Evolutionary conservation across 2,329 filamentous ascomycete species (phyloP).

Genomic region (Endoconidiophora laricicola): DNA sequence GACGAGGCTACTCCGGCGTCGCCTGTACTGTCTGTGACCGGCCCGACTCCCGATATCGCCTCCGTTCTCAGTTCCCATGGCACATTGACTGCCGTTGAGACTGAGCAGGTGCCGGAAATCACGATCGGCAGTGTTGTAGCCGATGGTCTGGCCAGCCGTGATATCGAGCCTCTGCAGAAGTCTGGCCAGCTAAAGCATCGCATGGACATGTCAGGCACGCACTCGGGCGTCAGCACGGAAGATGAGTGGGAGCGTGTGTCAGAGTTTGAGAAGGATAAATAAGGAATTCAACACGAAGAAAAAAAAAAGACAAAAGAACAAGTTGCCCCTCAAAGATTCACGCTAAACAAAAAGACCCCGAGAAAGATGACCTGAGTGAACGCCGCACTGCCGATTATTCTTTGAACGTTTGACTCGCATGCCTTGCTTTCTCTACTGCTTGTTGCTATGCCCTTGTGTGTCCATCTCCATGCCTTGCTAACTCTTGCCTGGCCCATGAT

Average conservation of each 20-base stretch:
- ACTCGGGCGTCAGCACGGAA: constrained; percentile 59
- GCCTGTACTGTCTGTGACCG: no score
- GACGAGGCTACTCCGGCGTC: constrained; percentile 23
- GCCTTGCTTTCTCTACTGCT: no score
- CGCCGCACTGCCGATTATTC: no score
- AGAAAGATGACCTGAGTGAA: no score
- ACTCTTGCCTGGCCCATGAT: no score
- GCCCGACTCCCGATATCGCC: constrained; percentile 11
- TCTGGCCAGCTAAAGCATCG: constrained; percentile 34
- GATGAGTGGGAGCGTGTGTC: constrained; percentile 97
- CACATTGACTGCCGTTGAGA: constrained; percentile 10
- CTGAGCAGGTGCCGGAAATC: constrained; percentile 6
- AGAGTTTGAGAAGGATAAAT: constrained; percentile 47
- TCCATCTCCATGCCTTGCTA: no score
- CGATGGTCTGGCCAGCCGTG: constrained; percentile 19
- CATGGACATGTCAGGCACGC: constrained; percentile 25
- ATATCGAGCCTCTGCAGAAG: constrained; percentile 27
- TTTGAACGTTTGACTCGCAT: no score
- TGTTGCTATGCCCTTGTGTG: no score
- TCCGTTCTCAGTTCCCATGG: constrained; percentile 1
- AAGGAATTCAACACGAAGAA: constrained; percentile 14
- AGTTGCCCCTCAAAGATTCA: no score
- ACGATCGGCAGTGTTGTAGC: constrained; percentile 28
- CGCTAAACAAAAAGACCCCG: no score
- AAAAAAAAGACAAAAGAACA: not conserved